Base-by-base conservation (phyloP, 805 yeast genomes). In the Candida multigemmis region DNA sequence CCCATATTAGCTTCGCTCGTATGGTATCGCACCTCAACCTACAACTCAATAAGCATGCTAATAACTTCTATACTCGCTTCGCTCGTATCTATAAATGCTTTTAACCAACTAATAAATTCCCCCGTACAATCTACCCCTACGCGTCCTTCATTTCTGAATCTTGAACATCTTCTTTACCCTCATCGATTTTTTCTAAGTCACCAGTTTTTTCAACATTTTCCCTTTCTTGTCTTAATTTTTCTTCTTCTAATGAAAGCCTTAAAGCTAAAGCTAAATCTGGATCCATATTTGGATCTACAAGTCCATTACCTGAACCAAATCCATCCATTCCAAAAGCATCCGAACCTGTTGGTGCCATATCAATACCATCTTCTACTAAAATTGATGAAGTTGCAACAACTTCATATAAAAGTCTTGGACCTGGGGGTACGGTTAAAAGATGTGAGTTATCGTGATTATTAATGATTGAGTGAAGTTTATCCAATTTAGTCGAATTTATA, bases 231-330 rank as follows among this genome's bases (percentile, higher is more conserved):
- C 97, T 75, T 27, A 83, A 78, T 43, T 79, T 82, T 50, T 89
- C 97, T 48, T 91, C 98, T 48, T 91, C 97, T 45, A 91, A 65
- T 1, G 97, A 89, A 53, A 91, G 65, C 49, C 97, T 76, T 45
- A 91, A 71, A 1, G 97, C 98, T 65, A 91, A 67, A 0, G 97
- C 98, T 48, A 91, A 71, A 56, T 91, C 98, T 17, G 97, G 97
- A 45, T 91, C 98, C 75, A 85, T 80, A 39, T 77, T 76, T 17
- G 95, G 89, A 54, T 89, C 97, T 21, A 60, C 48, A 25, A 50
- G 33, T 25, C 48, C 55, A 13, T 58, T 67, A n/a, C 56, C 68
- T 15, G 54, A 69, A 14, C 55, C 63, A 24, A 56, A 66, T 8
- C 64, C 71, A 12, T 56, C 69, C 22, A 50, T 57, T n/a, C 56